Percentiles rank a stretch among this genome's conserved stretches.
Conservation (phyloP, 2,329 filamentous ascomycete species). For the Ilyonectria mors-panacis region DNA sequence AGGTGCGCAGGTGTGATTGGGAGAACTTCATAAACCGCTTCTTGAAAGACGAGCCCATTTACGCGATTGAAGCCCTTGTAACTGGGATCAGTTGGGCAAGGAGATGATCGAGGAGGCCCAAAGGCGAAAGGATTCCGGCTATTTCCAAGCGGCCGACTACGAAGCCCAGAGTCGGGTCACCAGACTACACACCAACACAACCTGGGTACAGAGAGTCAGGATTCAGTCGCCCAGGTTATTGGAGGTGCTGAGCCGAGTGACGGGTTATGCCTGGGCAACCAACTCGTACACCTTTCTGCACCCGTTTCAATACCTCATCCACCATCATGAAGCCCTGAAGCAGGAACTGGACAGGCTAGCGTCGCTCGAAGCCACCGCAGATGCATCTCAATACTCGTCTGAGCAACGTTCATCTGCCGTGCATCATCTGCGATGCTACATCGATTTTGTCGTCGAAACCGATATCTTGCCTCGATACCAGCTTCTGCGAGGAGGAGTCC, state of each 20-base stretch:
- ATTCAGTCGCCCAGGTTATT: constrained; percentile 1
- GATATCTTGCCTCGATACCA: background rate
- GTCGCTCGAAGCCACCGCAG: background rate
- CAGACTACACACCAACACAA: background rate
- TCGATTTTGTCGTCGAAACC: background rate
- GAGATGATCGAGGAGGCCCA: constrained; percentile 9
- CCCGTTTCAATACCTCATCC: constrained; percentile 19
- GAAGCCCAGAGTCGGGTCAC: background rate
- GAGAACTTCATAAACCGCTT: constrained; percentile 15
- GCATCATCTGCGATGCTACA: background rate
- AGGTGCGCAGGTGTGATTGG: constrained; percentile 17
- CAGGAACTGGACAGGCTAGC: background rate
- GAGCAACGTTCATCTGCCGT: background rate
- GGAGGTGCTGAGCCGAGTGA: background rate
- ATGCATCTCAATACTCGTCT: background rate
- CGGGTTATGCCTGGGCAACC: constrained; percentile 10
- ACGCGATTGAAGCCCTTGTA: constrained; percentile 4
- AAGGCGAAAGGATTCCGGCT: background rate
- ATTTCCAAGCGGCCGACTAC: background rate
- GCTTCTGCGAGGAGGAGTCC: background rate
- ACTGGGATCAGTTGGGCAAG: background rate
- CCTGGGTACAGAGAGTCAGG: constrained; percentile 6
- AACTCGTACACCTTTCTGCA: constrained; percentile 13
- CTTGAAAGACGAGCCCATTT: constrained; percentile 1
- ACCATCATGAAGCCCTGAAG: constrained; percentile 4